These are phyloP conservation scores for Vitis riparia DNA, from an alignment of 164 flowering plant species.

Conservation along the genomic window DNA sequence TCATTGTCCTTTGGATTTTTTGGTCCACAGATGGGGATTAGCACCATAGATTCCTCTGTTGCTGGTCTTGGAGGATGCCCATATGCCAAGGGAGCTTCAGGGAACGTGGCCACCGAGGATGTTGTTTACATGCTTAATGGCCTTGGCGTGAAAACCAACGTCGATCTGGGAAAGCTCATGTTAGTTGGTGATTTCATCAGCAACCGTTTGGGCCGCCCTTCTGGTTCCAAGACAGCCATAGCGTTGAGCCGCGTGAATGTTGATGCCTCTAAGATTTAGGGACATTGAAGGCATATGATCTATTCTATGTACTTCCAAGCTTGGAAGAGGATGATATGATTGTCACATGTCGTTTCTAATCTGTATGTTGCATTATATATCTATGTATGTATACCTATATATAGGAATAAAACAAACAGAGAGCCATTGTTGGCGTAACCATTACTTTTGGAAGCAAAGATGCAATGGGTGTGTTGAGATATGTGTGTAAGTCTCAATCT, in stretches of 20 bases:
- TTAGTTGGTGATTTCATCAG: constrained; percentile 85
- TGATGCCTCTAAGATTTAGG: constrained; percentile 67
- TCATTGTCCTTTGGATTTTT: not conserved
- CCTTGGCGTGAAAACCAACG: constrained; percentile 81
- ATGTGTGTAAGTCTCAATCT: not conserved
- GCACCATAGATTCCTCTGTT: constrained; percentile 79
- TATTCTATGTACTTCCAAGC: not conserved
- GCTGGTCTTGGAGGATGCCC: constrained; percentile 99
- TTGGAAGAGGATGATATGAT: not conserved
- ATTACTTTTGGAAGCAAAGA: not conserved
- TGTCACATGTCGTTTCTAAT: not conserved
- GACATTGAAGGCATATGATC: not conserved
- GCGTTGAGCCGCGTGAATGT: constrained; percentile 62
- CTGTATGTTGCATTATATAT: not conserved
- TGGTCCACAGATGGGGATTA: constrained; percentile 83
- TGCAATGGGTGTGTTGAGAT: not conserved
- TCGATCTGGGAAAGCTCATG: constrained; percentile 80
- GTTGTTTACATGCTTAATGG: constrained; percentile 96
- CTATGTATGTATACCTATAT: not conserved
- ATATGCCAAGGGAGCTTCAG: constrained; percentile 97
- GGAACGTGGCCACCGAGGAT: constrained; percentile 98
- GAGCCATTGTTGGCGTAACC: not conserved
- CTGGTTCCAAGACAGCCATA: constrained; percentile 84
- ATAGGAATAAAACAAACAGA: constrained; percentile 5
- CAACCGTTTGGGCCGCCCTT: constrained; percentile 68